Conservation (phyloP, 352 stramenopile species). For the Phytophthora crassamura region DNA sequence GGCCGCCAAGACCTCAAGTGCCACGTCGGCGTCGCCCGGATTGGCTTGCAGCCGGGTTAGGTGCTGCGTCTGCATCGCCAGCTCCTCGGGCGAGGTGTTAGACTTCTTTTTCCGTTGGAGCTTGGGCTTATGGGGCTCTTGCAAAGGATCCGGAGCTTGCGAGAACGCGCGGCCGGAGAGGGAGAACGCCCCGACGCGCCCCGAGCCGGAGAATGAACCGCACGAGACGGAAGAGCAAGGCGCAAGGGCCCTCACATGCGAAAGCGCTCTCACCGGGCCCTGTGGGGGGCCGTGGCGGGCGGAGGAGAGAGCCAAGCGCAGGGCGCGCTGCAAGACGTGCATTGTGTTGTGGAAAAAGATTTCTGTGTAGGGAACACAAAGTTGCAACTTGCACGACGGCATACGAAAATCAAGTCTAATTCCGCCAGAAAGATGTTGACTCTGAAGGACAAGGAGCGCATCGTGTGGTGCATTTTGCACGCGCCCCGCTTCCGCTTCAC, state of each 20-base stretch:
- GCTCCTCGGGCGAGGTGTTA: background rate
- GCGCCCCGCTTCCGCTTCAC: too few relatives aligned
- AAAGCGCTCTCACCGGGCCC: background rate
- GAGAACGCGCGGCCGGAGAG: constrained; percentile 7
- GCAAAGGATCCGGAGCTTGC: constrained; percentile 1
- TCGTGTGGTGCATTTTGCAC: too few relatives aligned
- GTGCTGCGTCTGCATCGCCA: background rate
- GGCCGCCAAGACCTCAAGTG: constrained; percentile 47
- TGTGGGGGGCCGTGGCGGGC: background rate
- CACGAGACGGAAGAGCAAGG: background rate
- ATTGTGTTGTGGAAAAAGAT: too few relatives aligned
- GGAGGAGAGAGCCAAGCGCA: too few relatives aligned
- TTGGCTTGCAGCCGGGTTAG: background rate
- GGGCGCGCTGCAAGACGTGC: too few relatives aligned
- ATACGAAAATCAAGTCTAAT: too few relatives aligned
- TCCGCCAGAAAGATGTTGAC: too few relatives aligned
- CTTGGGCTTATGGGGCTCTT: constrained; percentile 1
- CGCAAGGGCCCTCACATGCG: background rate
- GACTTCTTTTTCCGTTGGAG: background rate
- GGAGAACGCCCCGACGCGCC: background rate
- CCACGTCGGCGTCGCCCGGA: constrained; percentile 18
- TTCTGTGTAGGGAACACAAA: too few relatives aligned
- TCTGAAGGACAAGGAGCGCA: too few relatives aligned
- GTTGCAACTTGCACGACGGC: too few relatives aligned
- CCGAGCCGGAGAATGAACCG: background rate